Conservation (phyloP, 345 rosid species). For the Salix viminalis region DNA sequence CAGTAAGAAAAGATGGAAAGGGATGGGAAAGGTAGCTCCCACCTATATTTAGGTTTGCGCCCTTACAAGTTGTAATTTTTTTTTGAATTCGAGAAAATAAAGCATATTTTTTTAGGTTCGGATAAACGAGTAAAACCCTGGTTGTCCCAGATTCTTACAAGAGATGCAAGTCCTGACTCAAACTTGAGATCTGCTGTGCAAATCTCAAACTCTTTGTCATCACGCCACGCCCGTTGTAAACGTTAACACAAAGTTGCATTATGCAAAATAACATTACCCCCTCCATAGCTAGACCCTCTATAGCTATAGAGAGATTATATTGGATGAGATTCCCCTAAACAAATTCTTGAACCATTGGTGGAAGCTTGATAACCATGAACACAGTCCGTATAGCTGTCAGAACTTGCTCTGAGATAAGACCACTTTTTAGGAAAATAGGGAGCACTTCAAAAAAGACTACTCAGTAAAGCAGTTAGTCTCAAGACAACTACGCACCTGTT, state of each 20-base stretch:
- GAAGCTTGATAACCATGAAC: background rate
- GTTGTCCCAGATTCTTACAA: too few relatives aligned
- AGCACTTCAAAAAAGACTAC: background rate
- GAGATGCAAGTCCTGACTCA: too few relatives aligned
- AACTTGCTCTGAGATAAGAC: background rate
- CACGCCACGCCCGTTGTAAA: too few relatives aligned
- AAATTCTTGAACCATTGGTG: constrained; percentile 7
- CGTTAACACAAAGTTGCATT: background rate
- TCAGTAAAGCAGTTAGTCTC: background rate
- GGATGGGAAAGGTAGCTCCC: background rate
- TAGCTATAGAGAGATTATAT: background rate
- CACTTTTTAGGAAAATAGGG: background rate
- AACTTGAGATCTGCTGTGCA: too few relatives aligned
- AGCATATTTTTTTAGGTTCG: too few relatives aligned
- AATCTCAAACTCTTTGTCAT: too few relatives aligned
- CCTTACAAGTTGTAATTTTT: background rate
- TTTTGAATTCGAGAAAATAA: too few relatives aligned
- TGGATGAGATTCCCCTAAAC: constrained; percentile 9
- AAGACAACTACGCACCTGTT: background rate
- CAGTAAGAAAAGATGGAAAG: background rate
- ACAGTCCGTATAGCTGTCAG: background rate
- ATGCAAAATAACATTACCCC: background rate
- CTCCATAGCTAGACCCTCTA: background rate
- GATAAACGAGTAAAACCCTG: too few relatives aligned
- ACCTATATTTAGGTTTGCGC: background rate